These are phyloP conservation scores for Globisporangium emineosum DNA, from an alignment of 352 stramenopile species.

Conservation along the genomic window DNA sequence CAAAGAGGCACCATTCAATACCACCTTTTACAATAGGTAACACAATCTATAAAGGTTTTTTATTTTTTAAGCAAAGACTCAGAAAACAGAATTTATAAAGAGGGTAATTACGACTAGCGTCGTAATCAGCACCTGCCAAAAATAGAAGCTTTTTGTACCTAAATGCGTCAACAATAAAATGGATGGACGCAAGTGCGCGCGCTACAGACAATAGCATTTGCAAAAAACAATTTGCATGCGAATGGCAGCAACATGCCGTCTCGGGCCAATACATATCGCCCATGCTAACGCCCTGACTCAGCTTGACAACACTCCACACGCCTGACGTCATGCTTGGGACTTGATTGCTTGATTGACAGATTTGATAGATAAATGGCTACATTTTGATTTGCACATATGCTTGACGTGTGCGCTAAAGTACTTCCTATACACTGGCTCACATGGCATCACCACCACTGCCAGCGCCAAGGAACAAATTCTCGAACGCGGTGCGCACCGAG, in stretches of 20 bases:
- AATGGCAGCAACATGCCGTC: no score
- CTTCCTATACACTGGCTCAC: background rate
- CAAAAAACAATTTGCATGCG: no score
- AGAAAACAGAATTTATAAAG: background rate
- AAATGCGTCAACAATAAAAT: background rate
- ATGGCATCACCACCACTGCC: background rate
- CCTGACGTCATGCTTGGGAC: background rate
- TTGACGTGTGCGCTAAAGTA: background rate
- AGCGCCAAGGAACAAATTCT: constrained; percentile 37
- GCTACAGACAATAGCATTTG: no score
- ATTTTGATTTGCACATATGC: no score
- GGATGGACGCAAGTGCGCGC: background rate
- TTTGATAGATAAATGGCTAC: background rate
- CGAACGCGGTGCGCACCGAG: constrained; percentile 28
- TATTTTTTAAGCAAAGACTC: no score
- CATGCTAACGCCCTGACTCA: background rate
- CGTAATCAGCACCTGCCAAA: background rate
- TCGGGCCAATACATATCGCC: no score
- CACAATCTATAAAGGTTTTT: no score
- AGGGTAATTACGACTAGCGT: background rate
- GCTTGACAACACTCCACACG: background rate
- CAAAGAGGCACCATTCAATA: no score
- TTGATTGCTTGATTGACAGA: background rate
- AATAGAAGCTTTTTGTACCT: background rate
- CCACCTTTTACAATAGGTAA: no score